These are phyloP conservation scores for Boletus subparvulus DNA, from an alignment of 768 basidiomycete genomes.

Conservation along the genomic window DNA sequence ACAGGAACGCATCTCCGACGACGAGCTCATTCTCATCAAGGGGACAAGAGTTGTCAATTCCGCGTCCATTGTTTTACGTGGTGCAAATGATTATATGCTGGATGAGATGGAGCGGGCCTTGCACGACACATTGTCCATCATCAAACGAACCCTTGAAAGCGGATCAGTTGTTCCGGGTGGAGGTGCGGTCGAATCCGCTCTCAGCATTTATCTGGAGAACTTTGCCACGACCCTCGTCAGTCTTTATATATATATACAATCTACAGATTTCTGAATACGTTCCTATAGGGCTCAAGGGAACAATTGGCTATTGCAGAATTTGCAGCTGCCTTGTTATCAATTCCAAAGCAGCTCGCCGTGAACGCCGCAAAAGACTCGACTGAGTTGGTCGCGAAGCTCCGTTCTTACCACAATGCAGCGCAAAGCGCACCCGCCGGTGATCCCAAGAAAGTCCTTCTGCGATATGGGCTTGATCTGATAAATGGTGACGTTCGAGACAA, in stretches of 20 bases:
- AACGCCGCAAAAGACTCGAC: conserved; percentile 99
- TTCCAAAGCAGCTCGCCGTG: conserved; percentile 95
- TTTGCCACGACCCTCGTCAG: conserved; percentile 95
- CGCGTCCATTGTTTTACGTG: conserved; percentile 88
- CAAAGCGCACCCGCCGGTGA: conserved; percentile 90
- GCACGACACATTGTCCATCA: conserved; percentile 91
- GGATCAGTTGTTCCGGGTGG: conserved; percentile 96
- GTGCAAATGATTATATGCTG: conserved; percentile 98
- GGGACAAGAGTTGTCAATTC: conserved; percentile 97
- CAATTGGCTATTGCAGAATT: conserved; percentile 99
- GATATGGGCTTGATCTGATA: conserved; percentile 92
- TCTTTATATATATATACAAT: conserved; percentile 5
- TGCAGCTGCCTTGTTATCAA: conserved; percentile 85
- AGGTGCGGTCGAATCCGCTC: conserved; percentile 93
- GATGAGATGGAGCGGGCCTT: conserved; percentile 99
- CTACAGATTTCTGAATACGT: conserved; percentile 2
- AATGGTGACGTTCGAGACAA: conserved; percentile 97
- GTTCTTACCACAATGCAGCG: conserved; percentile 95
- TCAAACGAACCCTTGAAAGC: conserved; percentile 96
- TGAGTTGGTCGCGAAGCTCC: conserved; percentile 93
- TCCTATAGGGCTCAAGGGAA: conserved; percentile 86
- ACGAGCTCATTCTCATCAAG: conserved; percentile 96
- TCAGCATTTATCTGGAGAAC: conserved; percentile 97
- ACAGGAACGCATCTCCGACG: conserved; percentile 97
- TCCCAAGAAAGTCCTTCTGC: conserved; percentile 84